Base-by-base conservation (phyloP, 2,329 filamentous ascomycete genomes). In the Coniochaeta pulveracea region DNA sequence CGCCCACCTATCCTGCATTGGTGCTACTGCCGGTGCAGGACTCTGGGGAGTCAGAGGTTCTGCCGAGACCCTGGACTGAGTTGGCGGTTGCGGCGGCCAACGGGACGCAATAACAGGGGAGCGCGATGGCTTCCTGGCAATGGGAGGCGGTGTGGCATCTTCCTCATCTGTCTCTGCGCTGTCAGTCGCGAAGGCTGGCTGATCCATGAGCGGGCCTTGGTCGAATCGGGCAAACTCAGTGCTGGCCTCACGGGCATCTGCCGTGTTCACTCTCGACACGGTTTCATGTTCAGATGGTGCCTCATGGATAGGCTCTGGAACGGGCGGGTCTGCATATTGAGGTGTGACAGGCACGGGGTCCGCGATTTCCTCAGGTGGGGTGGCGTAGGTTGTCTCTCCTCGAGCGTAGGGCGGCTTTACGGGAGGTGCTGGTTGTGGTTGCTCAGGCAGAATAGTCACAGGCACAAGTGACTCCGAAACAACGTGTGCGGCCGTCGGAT, bases 201-300 rank as follows among this genome's bases (percentile, higher is more conserved):
- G 82, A 36, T 96, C 86, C 8, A 72, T 57, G 16, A 95, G 68
- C 2, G 91, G 91, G 3, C 88, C 91, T 58, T 96, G 89, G 48
- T 91, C 82, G 49, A 96, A 96, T 16, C 63, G 66, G 11, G 70
- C 61, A 43, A 76, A 76, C 36, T 78, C 77, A 9, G 68, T 57
- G 19, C 65, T 61, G n/a, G 74, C 71, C 43, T 79, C 68, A 26
- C 60, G 57, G 6, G 66, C 68, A 40, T 82, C 72, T 7, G 60
- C 57, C 1, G 66, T 76, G 46, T 75, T 71, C 22, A 79, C 64
- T 4, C 68, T 71, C 5, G 80, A 80, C 4, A 74, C 51, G 22
- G 59, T 56, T 16, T 66, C 60, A 11, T 65, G 58, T 9, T 57
- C 44, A 3, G 64, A 61, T 1, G 63, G 58, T 33, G 63, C 61